Evolutionary conservation across 768 basidiomycete genomes (phyloP), one percentile per base, ranked within the genome.

Genomic region (Piloderma croceum): DNA sequence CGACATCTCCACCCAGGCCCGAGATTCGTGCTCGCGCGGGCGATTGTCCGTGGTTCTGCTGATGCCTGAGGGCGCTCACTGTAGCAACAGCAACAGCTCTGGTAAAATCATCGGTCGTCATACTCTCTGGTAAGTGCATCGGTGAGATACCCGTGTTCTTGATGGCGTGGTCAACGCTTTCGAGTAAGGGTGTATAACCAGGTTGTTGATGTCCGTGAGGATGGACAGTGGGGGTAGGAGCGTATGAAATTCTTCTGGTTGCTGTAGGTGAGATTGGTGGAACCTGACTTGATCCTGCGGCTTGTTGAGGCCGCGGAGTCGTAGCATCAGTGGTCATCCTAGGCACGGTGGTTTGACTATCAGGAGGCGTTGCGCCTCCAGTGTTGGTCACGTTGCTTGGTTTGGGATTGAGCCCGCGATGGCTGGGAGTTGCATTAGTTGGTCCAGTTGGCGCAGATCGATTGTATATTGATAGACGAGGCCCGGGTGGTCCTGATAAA

Each of bases 51-150:
- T 66, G 70, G n/a, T 69, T 66, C 49, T 84, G 79, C 59, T 89
- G 83, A 54, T 92, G 89, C 36, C 89, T 70, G 43, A 97, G 62
- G 0, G 93, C 92, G 46, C 81, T 89, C 15, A 93, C 92, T 3
- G 93, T 96, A 6, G 91, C 91, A 11, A 89, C 90, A 9, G 93
- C 90, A 7, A 97, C 90, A 9, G 91, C 93, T 5, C 90, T 74
- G 7, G 91, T 90, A 52, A 96, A 90, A 47, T 94, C 92, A 45
- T 97, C 91, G 7, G 81, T 74, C 0, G 82, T 83, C 66, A 93
- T 65, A 21, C 70, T 73, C 41, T 75, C 69, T 3, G 88, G 82
- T 7, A 89, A 64, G 24, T 72, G 71, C 47, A 73, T 64, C 23
- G 66, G 64, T 38, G 65, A 61, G 37, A 83, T 45, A 19, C 63